Evolutionary conservation across 805 yeast genomes (phyloP).

Genomic region (Yamadazyma akitaensis): DNA sequence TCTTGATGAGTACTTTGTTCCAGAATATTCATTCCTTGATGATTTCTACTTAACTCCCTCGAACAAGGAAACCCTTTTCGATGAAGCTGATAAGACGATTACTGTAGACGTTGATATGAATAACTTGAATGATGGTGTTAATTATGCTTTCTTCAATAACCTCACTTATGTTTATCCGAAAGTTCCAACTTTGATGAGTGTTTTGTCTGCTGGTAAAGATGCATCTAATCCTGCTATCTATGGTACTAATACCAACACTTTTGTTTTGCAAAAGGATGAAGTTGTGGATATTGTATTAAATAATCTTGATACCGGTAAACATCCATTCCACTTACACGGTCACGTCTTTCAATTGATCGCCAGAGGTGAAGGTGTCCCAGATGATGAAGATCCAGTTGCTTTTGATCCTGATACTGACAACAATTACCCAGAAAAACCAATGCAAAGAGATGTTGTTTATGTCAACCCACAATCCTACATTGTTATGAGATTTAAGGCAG

Average conservation of each 20-base stretch:
- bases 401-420: constrained; percentile 39
- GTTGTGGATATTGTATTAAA: constrained; percentile 74
- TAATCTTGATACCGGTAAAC: constrained; percentile 76
- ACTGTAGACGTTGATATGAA: constrained; percentile 61
- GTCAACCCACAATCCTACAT: constrained; percentile 66
- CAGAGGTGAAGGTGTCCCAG: constrained; percentile 50
- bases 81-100: constrained; percentile 61
- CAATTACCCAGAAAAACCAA: constrained; percentile 55
- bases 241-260: constrained; percentile 66
- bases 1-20: constrained; percentile 22
- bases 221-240: constrained; percentile 62
- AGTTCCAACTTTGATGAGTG: constrained; percentile 68
- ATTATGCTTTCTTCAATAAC: constrained; percentile 73
- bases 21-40: constrained; percentile 50
- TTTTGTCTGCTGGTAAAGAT: constrained; percentile 55
- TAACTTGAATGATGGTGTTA: constrained; percentile 69
- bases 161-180: constrained; percentile 62
- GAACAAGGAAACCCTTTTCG: constrained; percentile 46
- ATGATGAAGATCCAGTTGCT: constrained; percentile 49
- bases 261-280: constrained; percentile 56
- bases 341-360: constrained; percentile 63
- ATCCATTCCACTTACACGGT: constrained; percentile 79
- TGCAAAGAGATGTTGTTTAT: constrained; percentile 67
- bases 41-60: constrained; percentile 75
- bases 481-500: constrained; percentile 70